Percentiles rank a stretch among this genome's conserved stretches.
These are phyloP conservation scores for Nakaseomyces glabratus DNA, from an alignment of 1,139 yeast species.

Conservation along the genomic window DNA sequence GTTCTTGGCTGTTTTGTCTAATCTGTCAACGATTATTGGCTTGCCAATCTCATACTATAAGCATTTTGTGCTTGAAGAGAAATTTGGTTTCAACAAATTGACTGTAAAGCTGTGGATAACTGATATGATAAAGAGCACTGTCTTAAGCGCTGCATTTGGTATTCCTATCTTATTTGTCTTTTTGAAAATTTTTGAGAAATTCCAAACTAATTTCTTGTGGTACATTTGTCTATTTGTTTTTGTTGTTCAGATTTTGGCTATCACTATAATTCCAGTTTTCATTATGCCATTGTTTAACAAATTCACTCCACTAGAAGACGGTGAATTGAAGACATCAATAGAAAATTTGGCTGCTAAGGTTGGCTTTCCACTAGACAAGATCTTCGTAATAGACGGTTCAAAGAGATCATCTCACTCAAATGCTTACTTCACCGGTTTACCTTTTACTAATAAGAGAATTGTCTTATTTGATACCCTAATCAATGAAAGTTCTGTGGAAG, in stretches of 20 bases:
- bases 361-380: constrained; percentile 74
- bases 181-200: constrained; percentile 69
- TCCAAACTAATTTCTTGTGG: constrained; percentile 71
- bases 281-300: constrained; percentile 91
- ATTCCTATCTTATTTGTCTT: constrained; percentile 67
- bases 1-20: constrained; percentile 45
- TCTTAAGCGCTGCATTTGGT: constrained; percentile 50
- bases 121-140: constrained; percentile 56
- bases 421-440: constrained; percentile 91
- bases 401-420: constrained; percentile 93
- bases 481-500: constrained; percentile 63
- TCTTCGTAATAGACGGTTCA: constrained; percentile 89
- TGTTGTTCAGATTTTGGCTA: constrained; percentile 59
- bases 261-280: constrained; percentile 68
- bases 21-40: constrained; percentile 43
- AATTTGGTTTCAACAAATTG: constrained; percentile 83
- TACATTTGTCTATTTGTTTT: constrained; percentile 70
- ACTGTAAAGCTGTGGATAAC: constrained; percentile 62
- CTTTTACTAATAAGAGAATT: constrained; percentile 86
- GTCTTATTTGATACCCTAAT: constrained; percentile 87
- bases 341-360: constrained; percentile 68
- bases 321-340: constrained; percentile 74
- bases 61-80: constrained; percentile 84
- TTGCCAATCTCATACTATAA: constrained; percentile 67
- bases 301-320: constrained; percentile 81